These are phyloP conservation scores for Penicillium sp. DNA, from an alignment of 2,329 filamentous ascomycete genomes.

Conservation along the genomic window DNA sequence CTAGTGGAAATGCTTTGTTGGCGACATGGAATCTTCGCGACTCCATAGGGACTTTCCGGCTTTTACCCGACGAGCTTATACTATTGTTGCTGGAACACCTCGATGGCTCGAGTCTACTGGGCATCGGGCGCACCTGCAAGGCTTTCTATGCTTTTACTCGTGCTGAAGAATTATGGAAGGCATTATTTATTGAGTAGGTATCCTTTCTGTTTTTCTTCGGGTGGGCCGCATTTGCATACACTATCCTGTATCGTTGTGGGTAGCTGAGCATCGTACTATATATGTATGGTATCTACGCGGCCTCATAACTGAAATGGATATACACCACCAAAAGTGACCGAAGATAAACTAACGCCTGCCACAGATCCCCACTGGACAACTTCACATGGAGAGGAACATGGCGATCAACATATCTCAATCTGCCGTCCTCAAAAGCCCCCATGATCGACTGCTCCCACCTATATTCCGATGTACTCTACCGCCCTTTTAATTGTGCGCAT, in stretches of 20 bases:
- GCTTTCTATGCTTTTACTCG: constrained; percentile 84
- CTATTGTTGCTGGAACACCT: constrained; percentile 75
- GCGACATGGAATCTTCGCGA: constrained; percentile 67
- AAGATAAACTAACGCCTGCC: constrained; percentile 20
- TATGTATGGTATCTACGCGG: neutral
- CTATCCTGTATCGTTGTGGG: neutral
- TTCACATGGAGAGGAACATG: constrained; percentile 80
- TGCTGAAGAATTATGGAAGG: constrained; percentile 87
- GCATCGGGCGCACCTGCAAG: constrained; percentile 76
- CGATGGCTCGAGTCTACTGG: constrained; percentile 63
- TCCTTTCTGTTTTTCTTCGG: neutral
- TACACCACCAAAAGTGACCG: neutral
- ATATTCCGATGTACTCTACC: constrained; percentile 87
- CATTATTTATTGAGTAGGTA: constrained; percentile 81
- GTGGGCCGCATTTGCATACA: neutral
- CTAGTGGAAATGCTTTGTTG: constrained; percentile 79
- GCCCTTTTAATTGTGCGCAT: constrained; percentile 87
- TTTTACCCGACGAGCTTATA: constrained; percentile 80
- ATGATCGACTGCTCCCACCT: constrained; percentile 73
- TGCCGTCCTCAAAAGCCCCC: constrained; percentile 58
- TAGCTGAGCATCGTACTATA: constrained; percentile 10
- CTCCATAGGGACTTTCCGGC: constrained; percentile 66
- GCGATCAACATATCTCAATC: constrained; percentile 74
- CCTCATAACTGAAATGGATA: neutral
- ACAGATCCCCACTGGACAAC: constrained; percentile 36